Conservation (phyloP, 345 rosid genomes). For the Boechera retrofracta region DNA sequence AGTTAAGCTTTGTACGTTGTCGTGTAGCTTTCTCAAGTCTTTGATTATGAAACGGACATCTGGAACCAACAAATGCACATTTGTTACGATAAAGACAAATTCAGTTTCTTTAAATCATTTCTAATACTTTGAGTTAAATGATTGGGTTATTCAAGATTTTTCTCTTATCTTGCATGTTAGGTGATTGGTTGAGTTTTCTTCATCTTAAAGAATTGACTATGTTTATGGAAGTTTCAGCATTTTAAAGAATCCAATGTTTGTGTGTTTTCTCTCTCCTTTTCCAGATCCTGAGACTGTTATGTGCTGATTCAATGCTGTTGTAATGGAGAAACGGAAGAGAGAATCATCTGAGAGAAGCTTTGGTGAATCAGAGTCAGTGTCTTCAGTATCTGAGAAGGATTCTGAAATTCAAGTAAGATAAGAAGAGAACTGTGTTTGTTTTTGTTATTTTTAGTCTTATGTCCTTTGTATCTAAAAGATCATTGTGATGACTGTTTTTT, state of each 20-base stretch:
- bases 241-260: conserved; percentile 17
- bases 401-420: conserved; percentile 74
- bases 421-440: neutral
- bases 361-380: conserved; percentile 72
- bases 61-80: conserved; percentile 26
- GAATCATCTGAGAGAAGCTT: conserved; percentile 76
- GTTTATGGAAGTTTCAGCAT: conserved; percentile 19
- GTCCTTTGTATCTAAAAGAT: neutral
- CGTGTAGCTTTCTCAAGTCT: conserved; percentile 2
- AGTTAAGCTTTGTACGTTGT: conserved; percentile 24
- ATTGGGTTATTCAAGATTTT: conserved; percentile 39
- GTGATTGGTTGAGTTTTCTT: conserved; percentile 35
- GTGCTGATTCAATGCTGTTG: conserved; percentile 38
- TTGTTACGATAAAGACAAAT: conserved; percentile 34
- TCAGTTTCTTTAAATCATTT: conserved; percentile 16
- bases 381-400: conserved; percentile 73
- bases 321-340: conserved; percentile 87
- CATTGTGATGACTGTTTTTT: neutral
- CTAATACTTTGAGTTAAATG: conserved; percentile 8
- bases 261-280: conserved; percentile 24
- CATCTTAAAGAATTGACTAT: conserved; percentile 36
- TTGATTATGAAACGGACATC: conserved; percentile 29
- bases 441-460: neutral
- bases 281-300: conserved; percentile 50
- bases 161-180: conserved; percentile 43